Conservation (phyloP, 2,329 filamentous ascomycete species). For the Ascochyta fabae region DNA sequence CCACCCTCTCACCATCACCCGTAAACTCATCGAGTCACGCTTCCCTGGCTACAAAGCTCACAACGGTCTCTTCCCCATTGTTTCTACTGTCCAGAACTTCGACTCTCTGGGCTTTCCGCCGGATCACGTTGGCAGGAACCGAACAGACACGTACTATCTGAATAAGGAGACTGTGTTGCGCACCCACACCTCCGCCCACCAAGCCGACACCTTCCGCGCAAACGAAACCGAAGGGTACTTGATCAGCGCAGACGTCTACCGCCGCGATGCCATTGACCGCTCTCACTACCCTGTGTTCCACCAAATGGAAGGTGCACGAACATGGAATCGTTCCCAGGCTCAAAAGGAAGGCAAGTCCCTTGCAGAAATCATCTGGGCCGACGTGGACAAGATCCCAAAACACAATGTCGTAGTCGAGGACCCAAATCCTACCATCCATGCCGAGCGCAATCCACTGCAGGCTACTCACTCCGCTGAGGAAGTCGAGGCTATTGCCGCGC, state of each 20-base stretch:
- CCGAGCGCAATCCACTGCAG: constrained; percentile 84
- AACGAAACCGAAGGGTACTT: constrained; percentile 81
- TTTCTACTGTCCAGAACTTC: constrained; percentile 87
- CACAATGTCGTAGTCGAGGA: constrained; percentile 83
- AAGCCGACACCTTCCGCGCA: constrained; percentile 78
- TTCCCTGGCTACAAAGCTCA: constrained; percentile 82
- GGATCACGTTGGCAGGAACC: constrained; percentile 85
- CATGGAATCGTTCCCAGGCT: constrained; percentile 77
- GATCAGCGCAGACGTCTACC: constrained; percentile 92
- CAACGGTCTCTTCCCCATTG: constrained; percentile 81
- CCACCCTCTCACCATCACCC: constrained; percentile 89
- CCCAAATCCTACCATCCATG: constrained; percentile 77
- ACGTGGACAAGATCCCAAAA: constrained; percentile 73
- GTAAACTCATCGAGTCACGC: constrained; percentile 87
- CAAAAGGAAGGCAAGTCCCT: constrained; percentile 55
- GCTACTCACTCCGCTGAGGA: constrained; percentile 75
- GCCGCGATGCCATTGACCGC: constrained; percentile 90
- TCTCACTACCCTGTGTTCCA: constrained; percentile 98
- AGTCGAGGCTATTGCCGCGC: constrained; percentile 79
- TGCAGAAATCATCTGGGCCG: constrained; percentile 70
- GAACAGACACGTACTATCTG: constrained; percentile 94
- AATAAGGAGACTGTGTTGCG: constrained; percentile 83
- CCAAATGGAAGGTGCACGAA: constrained; percentile 94
- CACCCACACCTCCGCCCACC: constrained; percentile 94
- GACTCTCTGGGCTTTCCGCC: constrained; percentile 91